Percentiles rank a stretch among this genome's conserved stretches.
Conservation (phyloP, 2,329 filamentous ascomycete species). For the Didymella lethalis region DNA sequence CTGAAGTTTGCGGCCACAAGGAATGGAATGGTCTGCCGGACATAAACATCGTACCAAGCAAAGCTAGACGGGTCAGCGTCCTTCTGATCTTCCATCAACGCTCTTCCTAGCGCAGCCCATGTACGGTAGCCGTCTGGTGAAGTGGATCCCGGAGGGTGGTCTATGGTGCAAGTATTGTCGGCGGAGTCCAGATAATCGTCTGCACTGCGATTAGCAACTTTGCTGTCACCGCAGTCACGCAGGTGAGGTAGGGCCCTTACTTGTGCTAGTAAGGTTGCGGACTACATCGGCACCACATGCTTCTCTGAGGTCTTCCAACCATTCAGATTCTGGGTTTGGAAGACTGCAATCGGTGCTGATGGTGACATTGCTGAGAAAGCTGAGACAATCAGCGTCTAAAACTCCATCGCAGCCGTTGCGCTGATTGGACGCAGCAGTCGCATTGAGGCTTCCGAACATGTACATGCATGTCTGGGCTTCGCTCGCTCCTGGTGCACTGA, state of each 20-base stretch:
- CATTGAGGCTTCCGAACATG: constrained; percentile 15
- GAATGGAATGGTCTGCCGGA: constrained; percentile 9
- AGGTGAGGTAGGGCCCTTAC: not conserved
- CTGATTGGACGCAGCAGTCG: constrained; percentile 3
- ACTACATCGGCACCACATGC: not conserved
- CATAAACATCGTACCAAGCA: constrained; percentile 10
- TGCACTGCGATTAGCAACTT: not conserved
- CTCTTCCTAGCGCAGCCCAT: not conserved
- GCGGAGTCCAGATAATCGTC: not conserved
- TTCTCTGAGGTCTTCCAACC: not conserved
- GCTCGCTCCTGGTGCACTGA: constrained; percentile 7
- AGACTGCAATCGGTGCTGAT: constrained; percentile 2
- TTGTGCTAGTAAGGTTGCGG: not conserved
- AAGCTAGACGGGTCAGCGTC: constrained; percentile 6
- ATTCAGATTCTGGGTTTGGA: not conserved
- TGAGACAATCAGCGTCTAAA: constrained; percentile 6
- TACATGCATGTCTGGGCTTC: constrained; percentile 8
- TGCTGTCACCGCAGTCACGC: not conserved
- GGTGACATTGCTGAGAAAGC: not conserved
- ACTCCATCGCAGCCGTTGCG: constrained; percentile 16
- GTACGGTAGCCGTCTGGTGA: constrained; percentile 5
- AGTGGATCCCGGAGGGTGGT: constrained; percentile 4
- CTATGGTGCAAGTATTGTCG: constrained; percentile 3
- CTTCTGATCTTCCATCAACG: not conserved
- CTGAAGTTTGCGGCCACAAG: constrained; percentile 7